phyloP scores from a whole-genome alignment of 1,284 basidiomycete genomes.

The Heterobasidion occidentale region DNA sequence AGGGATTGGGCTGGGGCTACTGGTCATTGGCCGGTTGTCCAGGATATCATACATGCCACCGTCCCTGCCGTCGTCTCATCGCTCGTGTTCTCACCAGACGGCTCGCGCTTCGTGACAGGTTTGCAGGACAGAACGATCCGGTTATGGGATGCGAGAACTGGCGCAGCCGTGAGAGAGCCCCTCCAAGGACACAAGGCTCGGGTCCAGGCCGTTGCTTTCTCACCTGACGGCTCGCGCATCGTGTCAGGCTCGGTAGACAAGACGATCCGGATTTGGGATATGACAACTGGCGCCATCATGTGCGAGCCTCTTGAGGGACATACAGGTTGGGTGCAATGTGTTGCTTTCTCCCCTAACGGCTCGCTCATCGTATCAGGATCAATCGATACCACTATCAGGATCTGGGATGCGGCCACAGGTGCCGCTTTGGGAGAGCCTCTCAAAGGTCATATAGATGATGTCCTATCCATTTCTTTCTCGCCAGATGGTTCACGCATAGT shows the following conservation, averaged over 20 bases:
- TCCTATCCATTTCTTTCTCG: neutral
- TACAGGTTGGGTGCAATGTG: too few relatives aligned
- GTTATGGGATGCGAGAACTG: neutral
- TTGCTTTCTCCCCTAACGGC: too few relatives aligned
- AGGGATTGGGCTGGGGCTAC: neutral
- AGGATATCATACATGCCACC: neutral
- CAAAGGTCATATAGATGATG: neutral
- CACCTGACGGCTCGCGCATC: neutral
- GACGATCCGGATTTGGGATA: slow-evolving; percentile 1
- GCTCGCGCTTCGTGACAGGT: neutral
- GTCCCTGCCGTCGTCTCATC: neutral
- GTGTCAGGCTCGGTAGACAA: neutral
- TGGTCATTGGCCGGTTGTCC: neutral
- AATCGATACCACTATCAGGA: too few relatives aligned
- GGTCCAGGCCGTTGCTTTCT: neutral
- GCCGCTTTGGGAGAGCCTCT: neutral
- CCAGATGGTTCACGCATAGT: neutral
- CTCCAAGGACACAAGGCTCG: neutral
- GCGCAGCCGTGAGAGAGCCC: neutral
- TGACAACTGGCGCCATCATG: neutral
- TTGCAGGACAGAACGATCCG: neutral
- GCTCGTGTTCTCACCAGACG: neutral
- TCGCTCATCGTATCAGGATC: too few relatives aligned
- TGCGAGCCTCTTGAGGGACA: too few relatives aligned
- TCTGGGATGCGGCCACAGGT: too few relatives aligned